phyloP scores from a whole-genome alignment of 2,329 filamentous ascomycete genomes.

The Stachybotrys chlorohalonatus region DNA sequence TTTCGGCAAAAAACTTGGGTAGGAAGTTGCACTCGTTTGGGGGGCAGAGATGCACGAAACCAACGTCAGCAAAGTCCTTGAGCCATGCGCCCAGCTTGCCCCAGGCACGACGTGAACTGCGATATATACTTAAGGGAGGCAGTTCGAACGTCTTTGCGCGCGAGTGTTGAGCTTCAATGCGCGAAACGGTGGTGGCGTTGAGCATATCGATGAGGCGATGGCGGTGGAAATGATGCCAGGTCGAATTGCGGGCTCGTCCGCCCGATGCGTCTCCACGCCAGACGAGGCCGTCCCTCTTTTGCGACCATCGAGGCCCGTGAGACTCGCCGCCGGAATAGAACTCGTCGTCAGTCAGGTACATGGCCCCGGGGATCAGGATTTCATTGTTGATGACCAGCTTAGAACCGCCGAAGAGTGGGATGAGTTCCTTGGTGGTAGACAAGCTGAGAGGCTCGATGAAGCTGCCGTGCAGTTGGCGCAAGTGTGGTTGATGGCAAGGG shows the following conservation, averaged over 20 bases:
- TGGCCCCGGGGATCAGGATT: conserved; percentile 54
- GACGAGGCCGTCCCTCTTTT: conserved; percentile 45
- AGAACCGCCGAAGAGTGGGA: conserved; percentile 54
- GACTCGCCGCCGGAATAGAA: conserved; percentile 48
- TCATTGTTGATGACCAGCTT: conserved; percentile 56
- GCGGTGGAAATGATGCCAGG: conserved; percentile 62
- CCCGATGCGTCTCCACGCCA: conserved; percentile 61
- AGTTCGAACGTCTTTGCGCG: conserved; percentile 40
- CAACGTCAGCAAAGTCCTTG: conserved; percentile 27
- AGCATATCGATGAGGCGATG: conserved; percentile 62
- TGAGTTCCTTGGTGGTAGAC: conserved; percentile 41
- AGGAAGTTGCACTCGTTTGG: conserved; percentile 29
- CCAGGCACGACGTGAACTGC: conserved; percentile 23
- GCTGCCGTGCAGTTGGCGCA: conserved; percentile 44
- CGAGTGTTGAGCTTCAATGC: conserved; percentile 31
- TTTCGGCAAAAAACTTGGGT: conserved; percentile 22
- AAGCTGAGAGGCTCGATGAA: conserved; percentile 45
- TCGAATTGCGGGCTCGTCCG: conserved; percentile 40
- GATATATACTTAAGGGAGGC: conserved; percentile 31
- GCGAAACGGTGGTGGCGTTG: conserved; percentile 49
- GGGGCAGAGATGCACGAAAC: conserved; percentile 34
- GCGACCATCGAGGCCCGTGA: conserved; percentile 47
- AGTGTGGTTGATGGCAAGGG: conserved; percentile 47
- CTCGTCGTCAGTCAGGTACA: conserved; percentile 51
- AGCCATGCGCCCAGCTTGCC: conserved; percentile 32